Conservation (phyloP, 2,329 filamentous ascomycete species). For the Colletotrichum paranaense region DNA sequence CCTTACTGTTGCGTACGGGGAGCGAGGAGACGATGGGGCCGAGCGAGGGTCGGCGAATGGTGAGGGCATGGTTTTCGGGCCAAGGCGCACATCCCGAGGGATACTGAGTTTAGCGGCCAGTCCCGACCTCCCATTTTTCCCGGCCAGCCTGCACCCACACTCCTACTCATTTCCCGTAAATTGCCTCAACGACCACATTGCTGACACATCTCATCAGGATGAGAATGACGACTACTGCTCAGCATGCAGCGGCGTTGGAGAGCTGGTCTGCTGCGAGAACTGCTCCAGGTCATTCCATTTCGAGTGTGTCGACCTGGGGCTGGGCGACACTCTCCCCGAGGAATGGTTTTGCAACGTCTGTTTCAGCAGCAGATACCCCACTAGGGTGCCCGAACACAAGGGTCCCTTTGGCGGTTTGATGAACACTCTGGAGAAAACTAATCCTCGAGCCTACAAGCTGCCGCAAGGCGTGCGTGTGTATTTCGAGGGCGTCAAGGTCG, state of each 20-base stretch:
- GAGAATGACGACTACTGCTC: constrained; percentile 94
- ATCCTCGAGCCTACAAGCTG: constrained; percentile 78
- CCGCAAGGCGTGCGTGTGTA: constrained; percentile 77
- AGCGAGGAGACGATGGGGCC: neutral
- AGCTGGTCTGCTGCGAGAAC: constrained; percentile 92
- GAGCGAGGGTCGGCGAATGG: neutral
- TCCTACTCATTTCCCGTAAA: constrained; percentile 30
- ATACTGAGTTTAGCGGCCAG: constrained; percentile 39
- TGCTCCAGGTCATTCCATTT: constrained; percentile 93
- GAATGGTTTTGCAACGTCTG: constrained; percentile 90
- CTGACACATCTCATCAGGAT: constrained; percentile 56
- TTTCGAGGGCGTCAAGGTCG: constrained; percentile 84
- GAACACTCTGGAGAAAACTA: constrained; percentile 73
- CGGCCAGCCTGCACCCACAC: constrained; percentile 36
- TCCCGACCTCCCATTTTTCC: constrained; percentile 42
- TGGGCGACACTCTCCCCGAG: constrained; percentile 73
- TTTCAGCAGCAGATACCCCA: constrained; percentile 61
- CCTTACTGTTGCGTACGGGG: neutral
- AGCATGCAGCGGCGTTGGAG: constrained; percentile 84
- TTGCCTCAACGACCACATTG: constrained; percentile 38
- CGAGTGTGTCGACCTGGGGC: constrained; percentile 84
- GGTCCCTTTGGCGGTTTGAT: constrained; percentile 74
- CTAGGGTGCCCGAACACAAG: constrained; percentile 55
- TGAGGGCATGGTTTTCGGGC: constrained; percentile 15
- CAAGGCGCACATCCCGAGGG: constrained; percentile 20